Conservation (phyloP, 768 basidiomycete species). For the Albatrellus ellisii region DNA sequence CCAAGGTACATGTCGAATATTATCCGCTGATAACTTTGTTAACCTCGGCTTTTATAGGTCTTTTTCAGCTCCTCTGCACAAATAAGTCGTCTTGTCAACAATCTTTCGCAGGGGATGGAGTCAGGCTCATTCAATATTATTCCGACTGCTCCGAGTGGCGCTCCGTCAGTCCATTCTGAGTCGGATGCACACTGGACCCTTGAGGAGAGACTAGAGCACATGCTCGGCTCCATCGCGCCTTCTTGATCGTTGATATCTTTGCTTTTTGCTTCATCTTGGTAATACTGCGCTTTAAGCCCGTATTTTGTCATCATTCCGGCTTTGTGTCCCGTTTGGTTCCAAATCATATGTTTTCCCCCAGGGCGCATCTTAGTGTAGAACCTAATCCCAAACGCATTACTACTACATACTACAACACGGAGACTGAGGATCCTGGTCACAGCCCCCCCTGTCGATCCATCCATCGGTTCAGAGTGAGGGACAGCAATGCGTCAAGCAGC, state of each 20-base stretch:
- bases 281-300: constrained; percentile 2
- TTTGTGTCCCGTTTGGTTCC: neutral
- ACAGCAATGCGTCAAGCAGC: constrained; percentile 47
- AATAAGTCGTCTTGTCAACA: constrained; percentile 76
- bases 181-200: constrained; percentile 56
- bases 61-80: constrained; percentile 66
- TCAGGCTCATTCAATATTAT: constrained; percentile 74
- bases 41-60: constrained; percentile 28
- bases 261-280: constrained; percentile 3
- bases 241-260: constrained; percentile 12
- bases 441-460: constrained; percentile 46
- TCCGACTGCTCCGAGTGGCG: constrained; percentile 21
- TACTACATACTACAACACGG: neutral
- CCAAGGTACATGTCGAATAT: constrained; percentile 42
- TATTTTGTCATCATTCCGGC: neutral
- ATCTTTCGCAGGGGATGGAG: constrained; percentile 69
- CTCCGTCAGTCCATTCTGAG: constrained; percentile 30
- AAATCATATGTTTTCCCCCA: neutral
- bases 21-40: neutral
- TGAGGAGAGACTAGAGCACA: constrained; percentile 64
- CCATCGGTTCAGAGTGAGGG: constrained; percentile 66
- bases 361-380: neutral
- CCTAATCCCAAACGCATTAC: neutral
- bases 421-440: constrained; percentile 13
- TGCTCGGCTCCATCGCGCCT: constrained; percentile 34